A percentile compares a stretch with the other conserved stretches of the same genome.
Conservation (phyloP, 2,329 filamentous ascomycete species). For the Clarireedia paspali region DNA sequence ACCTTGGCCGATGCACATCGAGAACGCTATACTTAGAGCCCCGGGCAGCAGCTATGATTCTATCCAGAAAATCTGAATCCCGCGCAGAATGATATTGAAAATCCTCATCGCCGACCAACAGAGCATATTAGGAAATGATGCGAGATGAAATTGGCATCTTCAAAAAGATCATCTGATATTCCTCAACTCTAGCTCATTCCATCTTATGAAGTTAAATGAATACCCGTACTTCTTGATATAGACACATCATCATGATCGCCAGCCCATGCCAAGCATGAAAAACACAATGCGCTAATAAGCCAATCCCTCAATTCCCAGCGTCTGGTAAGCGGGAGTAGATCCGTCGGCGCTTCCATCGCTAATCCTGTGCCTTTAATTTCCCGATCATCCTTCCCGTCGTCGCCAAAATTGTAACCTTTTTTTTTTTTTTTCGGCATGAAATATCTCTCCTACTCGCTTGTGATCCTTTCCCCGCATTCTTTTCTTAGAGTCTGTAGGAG, state of each 20-base stretch:
- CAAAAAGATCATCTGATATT: background rate
- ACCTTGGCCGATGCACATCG: no score
- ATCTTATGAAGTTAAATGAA: background rate
- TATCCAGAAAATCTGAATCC: no score
- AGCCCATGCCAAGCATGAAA: background rate
- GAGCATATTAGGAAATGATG: background rate
- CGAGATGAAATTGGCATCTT: background rate
- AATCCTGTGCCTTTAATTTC: background rate
- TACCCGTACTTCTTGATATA: background rate
- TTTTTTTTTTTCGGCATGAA: background rate
- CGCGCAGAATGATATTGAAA: no score
- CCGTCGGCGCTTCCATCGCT: background rate
- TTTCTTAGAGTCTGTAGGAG: background rate
- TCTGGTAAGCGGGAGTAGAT: background rate
- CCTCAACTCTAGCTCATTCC: background rate
- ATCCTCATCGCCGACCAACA: no score
- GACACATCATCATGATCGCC: background rate
- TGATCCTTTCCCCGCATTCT: background rate
- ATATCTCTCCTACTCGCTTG: conserved; percentile 1
- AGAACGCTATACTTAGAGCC: no score
- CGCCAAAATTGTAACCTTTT: background rate
- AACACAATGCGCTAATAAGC: background rate
- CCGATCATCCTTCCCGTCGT: background rate
- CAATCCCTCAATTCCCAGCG: conserved; percentile 1
- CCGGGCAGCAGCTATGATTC: no score